Evolutionary conservation across 768 basidiomycete genomes (phyloP), one percentile per base, ranked within the genome.

Genomic region (Paxillus rubicundulus): DNA sequence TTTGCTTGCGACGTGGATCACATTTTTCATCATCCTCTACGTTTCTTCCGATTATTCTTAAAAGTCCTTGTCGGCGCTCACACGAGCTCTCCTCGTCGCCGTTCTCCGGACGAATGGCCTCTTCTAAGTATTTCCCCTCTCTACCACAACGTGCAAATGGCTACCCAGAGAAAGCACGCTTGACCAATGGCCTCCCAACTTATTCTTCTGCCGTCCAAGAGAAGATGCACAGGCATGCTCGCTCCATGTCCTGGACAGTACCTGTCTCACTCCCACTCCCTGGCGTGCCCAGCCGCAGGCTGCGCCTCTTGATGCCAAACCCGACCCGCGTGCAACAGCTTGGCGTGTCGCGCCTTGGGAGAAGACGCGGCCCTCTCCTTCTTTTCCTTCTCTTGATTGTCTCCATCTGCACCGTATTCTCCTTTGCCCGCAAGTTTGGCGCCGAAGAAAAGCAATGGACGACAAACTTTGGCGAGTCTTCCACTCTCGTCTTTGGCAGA

Each of bases 401-500:
- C 48, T 59, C 78, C 39, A 49, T 81, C n/a, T 79, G 85, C 59
- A 70, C 79, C 39, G 62, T 79, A n/a, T 81, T 86, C 56, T 81
- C 84, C 6, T 70, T 87, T 32, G 74, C 77, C 5, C 82, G 80
- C 57, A 79, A 81, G 47, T 86, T 86, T 63, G 81, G 79, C 21
- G 75, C 82, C 1, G 74, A 78, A 52, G 79, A 80, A 46, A 84
- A 82, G 59, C 77, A 79, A 52, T 88, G 86, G 85, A 77, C 84
- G 12, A 71, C 78, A 34, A 74, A 78, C 16, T 77, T 82, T 43
- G 76, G 76, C 37, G 83, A 86, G 42, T 76, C 83, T 14, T 74
- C 87, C 21, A 91, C 91, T 9, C 77, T 93, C 27, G 82, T 93
- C 33, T 92, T 81, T 63, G 76, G 77, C 51, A 77, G 85, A 44